These are phyloP conservation scores for Leptographium flavum DNA, from an alignment of 2,329 filamentous ascomycete species.

Conservation along the genomic window DNA sequence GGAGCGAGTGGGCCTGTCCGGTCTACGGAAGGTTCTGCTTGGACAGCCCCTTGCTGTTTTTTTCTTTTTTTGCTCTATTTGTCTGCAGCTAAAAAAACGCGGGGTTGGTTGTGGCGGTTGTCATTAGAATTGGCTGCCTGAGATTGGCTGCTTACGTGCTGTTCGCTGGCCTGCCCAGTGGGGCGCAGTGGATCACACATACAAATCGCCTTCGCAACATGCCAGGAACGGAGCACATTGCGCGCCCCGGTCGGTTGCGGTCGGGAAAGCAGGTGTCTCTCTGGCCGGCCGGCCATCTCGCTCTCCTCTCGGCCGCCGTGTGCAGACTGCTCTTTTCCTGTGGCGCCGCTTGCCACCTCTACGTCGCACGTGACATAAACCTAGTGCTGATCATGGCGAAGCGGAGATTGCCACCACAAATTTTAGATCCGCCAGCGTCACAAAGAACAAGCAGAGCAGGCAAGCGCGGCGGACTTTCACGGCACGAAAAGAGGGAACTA, in stretches of 20 bases:
- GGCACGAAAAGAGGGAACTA: too few species aligned
- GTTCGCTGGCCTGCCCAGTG: too few species aligned
- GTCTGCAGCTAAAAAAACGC: slow-evolving; percentile 7
- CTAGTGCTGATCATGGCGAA: not conserved
- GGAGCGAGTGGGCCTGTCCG: slow-evolving; percentile 6
- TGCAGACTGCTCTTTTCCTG: not conserved
- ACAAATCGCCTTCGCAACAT: too few species aligned
- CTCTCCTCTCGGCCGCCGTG: not conserved
- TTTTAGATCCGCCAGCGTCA: not conserved
- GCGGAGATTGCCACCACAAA: not conserved
- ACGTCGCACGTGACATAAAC: not conserved
- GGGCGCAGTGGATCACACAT: too few species aligned
- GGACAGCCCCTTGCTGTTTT: not conserved
- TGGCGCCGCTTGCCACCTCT: too few species aligned
- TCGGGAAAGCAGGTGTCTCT: not conserved
- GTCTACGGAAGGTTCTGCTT: slow-evolving; percentile 4
- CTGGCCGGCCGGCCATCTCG: too few species aligned
- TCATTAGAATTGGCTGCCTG: slow-evolving; percentile 8
- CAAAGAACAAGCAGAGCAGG: too few species aligned
- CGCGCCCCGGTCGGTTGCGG: too few species aligned
- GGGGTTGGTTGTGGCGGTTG: slow-evolving; percentile 6
- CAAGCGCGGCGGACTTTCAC: too few species aligned
- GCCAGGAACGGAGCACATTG: too few species aligned
- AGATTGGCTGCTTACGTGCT: slow-evolving; percentile 10
- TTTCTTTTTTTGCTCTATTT: not conserved